Evolutionary conservation across 176 grass and related monocot species (phyloP).

Genomic region (Elaeis guineensis): DNA sequence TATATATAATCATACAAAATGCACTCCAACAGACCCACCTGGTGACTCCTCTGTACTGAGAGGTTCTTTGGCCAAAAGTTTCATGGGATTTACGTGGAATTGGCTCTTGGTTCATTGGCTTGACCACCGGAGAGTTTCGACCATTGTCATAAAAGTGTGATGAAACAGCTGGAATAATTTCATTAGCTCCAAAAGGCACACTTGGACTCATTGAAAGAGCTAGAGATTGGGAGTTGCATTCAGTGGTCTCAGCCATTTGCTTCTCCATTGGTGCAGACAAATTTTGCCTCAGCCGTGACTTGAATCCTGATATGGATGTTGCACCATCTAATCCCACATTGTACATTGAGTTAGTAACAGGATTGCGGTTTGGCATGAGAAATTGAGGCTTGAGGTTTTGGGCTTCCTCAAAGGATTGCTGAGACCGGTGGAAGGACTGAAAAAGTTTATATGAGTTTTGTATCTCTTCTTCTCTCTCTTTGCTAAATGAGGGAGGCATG

Average conservation of each 20-base stretch:
- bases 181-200: background rate
- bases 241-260: conserved; percentile 9
- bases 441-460: conserved; percentile 3
- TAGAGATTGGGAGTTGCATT: conserved; percentile 3
- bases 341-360: conserved; percentile 27
- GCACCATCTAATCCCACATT: conserved; percentile 29
- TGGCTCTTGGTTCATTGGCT: conserved; percentile 14
- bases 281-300: conserved; percentile 79
- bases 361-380: background rate
- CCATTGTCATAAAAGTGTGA: background rate
- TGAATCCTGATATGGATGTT: conserved; percentile 81
- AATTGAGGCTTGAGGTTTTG: background rate
- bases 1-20: too few relatives aligned
- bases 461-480: background rate
- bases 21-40: conserved; percentile 26
- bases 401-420: conserved; percentile 1
- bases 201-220: conserved; percentile 35
- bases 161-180: background rate
- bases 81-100: conserved; percentile 39
- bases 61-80: conserved; percentile 83
- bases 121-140: background rate
- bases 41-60: conserved; percentile 79
- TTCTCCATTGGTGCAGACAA: conserved; percentile 30
- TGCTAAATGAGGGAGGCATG: conserved; percentile 29
- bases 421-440: conserved; percentile 5